These are phyloP conservation scores for Leishmania mexicana DNA, from an alignment of 208 protist genomes.

Conservation along the genomic window DNA sequence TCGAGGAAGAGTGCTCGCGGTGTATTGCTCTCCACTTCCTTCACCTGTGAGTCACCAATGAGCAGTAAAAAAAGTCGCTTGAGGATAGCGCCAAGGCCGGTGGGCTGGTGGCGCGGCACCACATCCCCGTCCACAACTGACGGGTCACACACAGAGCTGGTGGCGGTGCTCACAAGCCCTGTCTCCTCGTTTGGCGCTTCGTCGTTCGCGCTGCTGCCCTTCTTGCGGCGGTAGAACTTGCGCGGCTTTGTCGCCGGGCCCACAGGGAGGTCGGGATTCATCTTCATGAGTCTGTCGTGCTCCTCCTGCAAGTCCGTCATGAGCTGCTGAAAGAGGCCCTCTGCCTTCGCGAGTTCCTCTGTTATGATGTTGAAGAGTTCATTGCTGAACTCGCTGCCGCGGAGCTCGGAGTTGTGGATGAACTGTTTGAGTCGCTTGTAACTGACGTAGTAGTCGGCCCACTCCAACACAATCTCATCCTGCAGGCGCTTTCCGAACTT, in stretches of 20 bases:
- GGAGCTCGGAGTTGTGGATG: conserved; percentile 73
- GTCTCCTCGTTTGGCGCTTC: conserved; percentile 42
- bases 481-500: conserved; percentile 92
- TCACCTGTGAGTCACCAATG: conserved; percentile 83
- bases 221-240: conserved; percentile 64
- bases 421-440: conserved; percentile 91
- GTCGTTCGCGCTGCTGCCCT: conserved; percentile 16
- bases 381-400: conserved; percentile 69
- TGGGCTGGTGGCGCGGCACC: conserved; percentile 4
- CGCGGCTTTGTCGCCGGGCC: conserved; percentile 29
- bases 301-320: conserved; percentile 74
- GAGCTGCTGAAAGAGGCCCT: conserved; percentile 74
- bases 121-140: conserved; percentile 35
- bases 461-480: conserved; percentile 85
- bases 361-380: conserved; percentile 75
- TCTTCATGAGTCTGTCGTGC: conserved; percentile 68
- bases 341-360: conserved; percentile 77
- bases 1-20: conserved; percentile 78
- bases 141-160: conserved; percentile 42
- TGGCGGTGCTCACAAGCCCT: conserved; percentile 21
- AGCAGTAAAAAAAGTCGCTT: conserved; percentile 75
- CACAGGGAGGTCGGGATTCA: conserved; percentile 56
- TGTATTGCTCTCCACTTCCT: conserved; percentile 63
- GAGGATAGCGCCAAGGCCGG: conserved; percentile 38
- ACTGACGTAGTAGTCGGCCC: conserved; percentile 85